These are phyloP conservation scores for Alliaria petiolata DNA, from an alignment of 345 rosid species.

Conservation along the genomic window DNA sequence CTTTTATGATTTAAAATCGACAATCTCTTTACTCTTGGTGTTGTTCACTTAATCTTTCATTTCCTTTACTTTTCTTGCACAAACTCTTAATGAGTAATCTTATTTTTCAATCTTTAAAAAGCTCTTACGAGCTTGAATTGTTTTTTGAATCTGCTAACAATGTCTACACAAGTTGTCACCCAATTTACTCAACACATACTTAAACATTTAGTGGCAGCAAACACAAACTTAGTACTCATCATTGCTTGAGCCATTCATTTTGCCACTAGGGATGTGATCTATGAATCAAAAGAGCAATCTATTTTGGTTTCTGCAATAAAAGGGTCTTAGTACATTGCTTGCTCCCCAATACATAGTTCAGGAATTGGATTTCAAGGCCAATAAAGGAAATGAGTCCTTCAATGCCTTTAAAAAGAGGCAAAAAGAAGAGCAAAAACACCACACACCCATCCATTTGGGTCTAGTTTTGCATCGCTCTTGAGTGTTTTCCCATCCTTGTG, in stretches of 20 bases:
- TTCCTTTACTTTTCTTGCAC: no score
- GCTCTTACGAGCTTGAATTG: no score
- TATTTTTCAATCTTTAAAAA: no score
- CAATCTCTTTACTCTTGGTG: no score
- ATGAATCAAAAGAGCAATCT: neutral
- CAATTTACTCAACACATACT: no score
- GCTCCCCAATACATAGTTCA: neutral
- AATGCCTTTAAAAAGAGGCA: conserved; percentile 30
- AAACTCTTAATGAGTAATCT: no score
- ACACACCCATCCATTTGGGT: neutral
- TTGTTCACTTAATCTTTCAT: no score
- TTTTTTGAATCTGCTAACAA: no score
- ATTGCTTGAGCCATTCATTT: neutral
- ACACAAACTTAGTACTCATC: neutral
- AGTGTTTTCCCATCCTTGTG: conserved; percentile 15
- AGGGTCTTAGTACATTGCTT: conserved; percentile 14
- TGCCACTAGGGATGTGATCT: neutral
- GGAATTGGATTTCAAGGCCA: conserved; percentile 7
- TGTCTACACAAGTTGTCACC: no score
- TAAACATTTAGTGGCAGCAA: neutral
- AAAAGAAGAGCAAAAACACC: conserved; percentile 20
- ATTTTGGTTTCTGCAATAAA: conserved; percentile 8
- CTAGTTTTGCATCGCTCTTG: conserved; percentile 4
- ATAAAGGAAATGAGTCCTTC: conserved; percentile 19
- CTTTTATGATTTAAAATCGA: no score